These are phyloP conservation scores for Citrus mangshanensis DNA, from an alignment of 345 rosid genomes.

Conservation along the genomic window DNA sequence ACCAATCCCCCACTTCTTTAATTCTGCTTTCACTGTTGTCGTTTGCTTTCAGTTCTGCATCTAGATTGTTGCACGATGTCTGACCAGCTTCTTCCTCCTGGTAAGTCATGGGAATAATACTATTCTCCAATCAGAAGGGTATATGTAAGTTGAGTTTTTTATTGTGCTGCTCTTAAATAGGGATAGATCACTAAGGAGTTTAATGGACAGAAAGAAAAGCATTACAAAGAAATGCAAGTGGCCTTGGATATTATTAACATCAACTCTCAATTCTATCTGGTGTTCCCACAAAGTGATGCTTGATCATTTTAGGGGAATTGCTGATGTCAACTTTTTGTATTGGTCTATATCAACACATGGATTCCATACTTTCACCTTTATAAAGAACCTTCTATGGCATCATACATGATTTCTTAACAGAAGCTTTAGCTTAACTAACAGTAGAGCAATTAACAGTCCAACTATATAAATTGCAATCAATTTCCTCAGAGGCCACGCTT, in stretches of 20 bases:
- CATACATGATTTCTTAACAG: constrained; percentile 17
- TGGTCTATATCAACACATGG: constrained; percentile 21
- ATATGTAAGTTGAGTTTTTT: background rate
- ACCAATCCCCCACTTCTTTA: constrained; percentile 28
- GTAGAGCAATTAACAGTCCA: constrained; percentile 13
- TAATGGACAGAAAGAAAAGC: constrained; percentile 16
- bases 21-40: background rate
- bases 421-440: constrained; percentile 16
- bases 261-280: background rate
- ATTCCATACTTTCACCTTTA: constrained; percentile 31
- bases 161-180: constrained; percentile 20
- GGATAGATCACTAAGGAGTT: constrained; percentile 9
- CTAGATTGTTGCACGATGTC: constrained; percentile 13
- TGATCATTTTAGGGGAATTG: constrained; percentile 6
- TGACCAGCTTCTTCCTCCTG: constrained; percentile 21
- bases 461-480: constrained; percentile 1
- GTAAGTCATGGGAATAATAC: constrained; percentile 22
- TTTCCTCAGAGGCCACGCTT: background rate
- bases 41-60: constrained; percentile 8
- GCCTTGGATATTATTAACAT: constrained; percentile 11
- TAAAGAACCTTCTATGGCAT: background rate
- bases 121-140: background rate
- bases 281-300: constrained; percentile 15
- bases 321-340: constrained; percentile 22
- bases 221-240: constrained; percentile 10